Conservation (phyloP, 306 rosid genomes). For the Spatholobus suberectus region DNA sequence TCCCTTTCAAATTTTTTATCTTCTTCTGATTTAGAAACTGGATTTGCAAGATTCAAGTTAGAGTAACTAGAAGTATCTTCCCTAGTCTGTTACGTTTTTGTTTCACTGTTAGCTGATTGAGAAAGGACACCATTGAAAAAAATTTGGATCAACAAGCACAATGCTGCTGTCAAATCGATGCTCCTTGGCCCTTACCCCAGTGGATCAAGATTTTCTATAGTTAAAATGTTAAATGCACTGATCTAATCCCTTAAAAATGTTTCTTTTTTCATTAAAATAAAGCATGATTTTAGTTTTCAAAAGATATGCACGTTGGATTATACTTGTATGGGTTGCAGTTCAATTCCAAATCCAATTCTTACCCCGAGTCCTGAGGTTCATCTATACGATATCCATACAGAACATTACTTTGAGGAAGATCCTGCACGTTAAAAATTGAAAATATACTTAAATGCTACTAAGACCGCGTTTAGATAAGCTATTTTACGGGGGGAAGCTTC, state of each 20-base stretch:
- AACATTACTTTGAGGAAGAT: constrained; percentile 78
- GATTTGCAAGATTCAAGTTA: neutral
- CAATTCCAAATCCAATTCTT: too few species aligned
- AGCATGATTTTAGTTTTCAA: too few species aligned
- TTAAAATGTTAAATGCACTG: too few species aligned
- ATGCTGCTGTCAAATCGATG: constrained; percentile 85
- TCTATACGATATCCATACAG: constrained; percentile 81
- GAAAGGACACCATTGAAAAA: too few species aligned
- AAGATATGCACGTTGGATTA: too few species aligned
- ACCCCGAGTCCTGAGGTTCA: constrained; percentile 84
- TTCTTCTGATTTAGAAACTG: neutral
- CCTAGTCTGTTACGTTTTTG: neutral
- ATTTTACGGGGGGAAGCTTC: neutral
- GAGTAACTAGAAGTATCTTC: neutral
- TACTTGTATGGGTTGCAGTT: too few species aligned
- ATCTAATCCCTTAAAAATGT: too few species aligned
- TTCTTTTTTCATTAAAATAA: too few species aligned
- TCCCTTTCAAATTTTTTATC: neutral
- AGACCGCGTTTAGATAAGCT: neutral
- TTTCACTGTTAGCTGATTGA: neutral
- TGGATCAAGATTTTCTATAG: too few species aligned
- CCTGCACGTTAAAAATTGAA: constrained; percentile 53
- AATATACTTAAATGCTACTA: constrained; percentile 9
- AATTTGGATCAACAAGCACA: constrained; percentile 94
- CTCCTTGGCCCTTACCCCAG: too few species aligned